Evolutionary conservation across 805 yeast species (phyloP).

Genomic region (Starmerella apis): DNA sequence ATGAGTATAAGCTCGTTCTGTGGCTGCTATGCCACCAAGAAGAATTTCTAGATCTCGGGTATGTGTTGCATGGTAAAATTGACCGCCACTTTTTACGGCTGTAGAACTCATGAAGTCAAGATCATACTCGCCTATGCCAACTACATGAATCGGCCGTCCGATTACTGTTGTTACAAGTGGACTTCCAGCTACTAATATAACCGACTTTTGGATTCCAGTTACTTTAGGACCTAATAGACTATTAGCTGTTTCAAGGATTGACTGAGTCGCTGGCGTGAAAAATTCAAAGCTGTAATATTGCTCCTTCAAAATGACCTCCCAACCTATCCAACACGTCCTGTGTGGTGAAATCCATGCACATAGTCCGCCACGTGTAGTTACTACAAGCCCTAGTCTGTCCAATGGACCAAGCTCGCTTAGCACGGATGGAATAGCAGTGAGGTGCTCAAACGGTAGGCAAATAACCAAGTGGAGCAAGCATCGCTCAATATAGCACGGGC

Average conservation of each 20-base stretch:
- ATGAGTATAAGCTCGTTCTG: constrained; percentile 9
- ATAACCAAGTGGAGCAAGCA: constrained; percentile 7
- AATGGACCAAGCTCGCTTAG: constrained; percentile 12
- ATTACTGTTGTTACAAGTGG: neutral
- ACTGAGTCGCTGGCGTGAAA: neutral
- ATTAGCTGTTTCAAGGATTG: constrained; percentile 9
- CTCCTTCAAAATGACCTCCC: constrained; percentile 4
- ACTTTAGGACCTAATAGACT: neutral
- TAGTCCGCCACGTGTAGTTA: neutral
- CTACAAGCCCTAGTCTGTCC: constrained; percentile 17
- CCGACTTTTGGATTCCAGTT: constrained; percentile 9
- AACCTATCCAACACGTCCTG: constrained; percentile 15
- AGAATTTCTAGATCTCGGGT: neutral
- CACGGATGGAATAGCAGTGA: constrained; percentile 6
- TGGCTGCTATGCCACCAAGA: constrained; percentile 7
- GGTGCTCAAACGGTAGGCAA: constrained; percentile 10
- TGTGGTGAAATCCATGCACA: constrained; percentile 10
- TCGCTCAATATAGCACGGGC: constrained; percentile 1
- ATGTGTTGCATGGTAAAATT: constrained; percentile 7
- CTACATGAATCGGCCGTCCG: constrained; percentile 5
- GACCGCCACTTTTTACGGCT: constrained; percentile 2
- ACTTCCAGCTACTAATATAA: constrained; percentile 8
- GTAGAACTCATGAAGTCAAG: constrained; percentile 1
- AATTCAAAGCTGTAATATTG: neutral
- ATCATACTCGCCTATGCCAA: constrained; percentile 11